Base-by-base conservation (phyloP, 2,329 filamentous ascomycete genomes). In the Daldinia sp. region DNA sequence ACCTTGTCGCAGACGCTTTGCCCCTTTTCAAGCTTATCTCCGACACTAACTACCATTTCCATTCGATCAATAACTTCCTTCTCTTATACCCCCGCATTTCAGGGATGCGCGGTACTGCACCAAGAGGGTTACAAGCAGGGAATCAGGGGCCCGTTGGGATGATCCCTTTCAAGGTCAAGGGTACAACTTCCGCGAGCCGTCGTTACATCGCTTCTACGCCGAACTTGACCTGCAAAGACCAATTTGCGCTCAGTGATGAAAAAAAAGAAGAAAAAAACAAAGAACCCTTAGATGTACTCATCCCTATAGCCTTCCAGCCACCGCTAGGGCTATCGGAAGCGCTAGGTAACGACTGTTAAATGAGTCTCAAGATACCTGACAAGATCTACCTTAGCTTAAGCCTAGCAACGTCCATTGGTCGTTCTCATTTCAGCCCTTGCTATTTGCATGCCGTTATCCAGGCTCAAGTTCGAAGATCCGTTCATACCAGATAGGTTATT, bases 171-270 rank as follows among this genome's bases (percentile, higher is more conserved):
- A 61, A 67, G 58, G 61, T 48, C 68, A 68, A 69, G 72, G 72
- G 67, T 72, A 60, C 65, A 63, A 69, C 64, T 71, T 73, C 72
- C 72, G 68, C 70, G 72, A 73, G 70, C 72, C 72, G 72, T 69
- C 59, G 70, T 73, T 73, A 72, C 72, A 73, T 72, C 70, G 64
- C 53, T 61, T 61, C 35, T 42, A 67, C 48, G 44, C 33, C 42
- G 56, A 63, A 66, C 56, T 66, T 23, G 57, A 60, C 60, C 44
- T 65, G 44, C 54, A 54, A 63, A 62, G 59, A 51, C 61, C 60
- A 56, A 60, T 60, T 59, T 58, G 39, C 50, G 37, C 46, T 68
- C 48, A 44, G 20, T 64, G 48, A 55, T 54, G 41, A 18, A 61
- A 54, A 51, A 46, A n/a, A n/a, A n/a, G n/a, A n/a, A n/a, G n/a